Evolutionary conservation across 495 filamentous ascomycete genomes (phyloP).

Genomic region (Daldinia grandis): DNA sequence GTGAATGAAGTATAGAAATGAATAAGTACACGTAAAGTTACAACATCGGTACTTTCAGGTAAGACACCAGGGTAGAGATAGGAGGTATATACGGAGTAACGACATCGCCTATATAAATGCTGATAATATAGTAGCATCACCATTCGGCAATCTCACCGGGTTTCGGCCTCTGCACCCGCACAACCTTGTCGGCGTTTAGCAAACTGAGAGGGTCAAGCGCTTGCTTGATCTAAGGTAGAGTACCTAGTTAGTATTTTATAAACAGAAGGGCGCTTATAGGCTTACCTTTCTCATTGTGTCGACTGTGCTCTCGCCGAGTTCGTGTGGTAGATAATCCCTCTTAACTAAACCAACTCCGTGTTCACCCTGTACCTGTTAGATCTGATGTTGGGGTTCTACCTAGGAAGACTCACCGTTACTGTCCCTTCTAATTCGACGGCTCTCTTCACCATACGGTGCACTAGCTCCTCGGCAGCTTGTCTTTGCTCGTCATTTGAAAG

Average conservation of each 20-base stretch:
- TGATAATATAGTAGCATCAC: constrained; percentile 42
- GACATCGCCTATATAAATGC: constrained; percentile 9
- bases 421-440: constrained; percentile 86
- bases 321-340: constrained; percentile 79
- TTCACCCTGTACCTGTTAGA: constrained; percentile 62
- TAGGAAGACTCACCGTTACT: constrained; percentile 62
- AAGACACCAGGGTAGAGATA: background rate
- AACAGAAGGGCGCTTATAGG: background rate
- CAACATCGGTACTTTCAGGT: constrained; percentile 7
- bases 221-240: constrained; percentile 65
- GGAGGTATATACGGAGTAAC: constrained; percentile 10
- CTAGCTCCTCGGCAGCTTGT: constrained; percentile 70
- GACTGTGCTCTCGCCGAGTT: constrained; percentile 75
- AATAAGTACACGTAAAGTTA: constrained; percentile 2
- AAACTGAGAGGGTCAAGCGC: constrained; percentile 81
- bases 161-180: constrained; percentile 66
- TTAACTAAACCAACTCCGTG: constrained; percentile 85
- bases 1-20: background rate
- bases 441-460: constrained; percentile 84
- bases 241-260: constrained; percentile 10
- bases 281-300: constrained; percentile 80
- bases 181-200: constrained; percentile 83
- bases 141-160: constrained; percentile 61
- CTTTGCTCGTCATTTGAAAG: constrained; percentile 74
- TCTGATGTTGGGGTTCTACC: background rate